phyloP scores from a whole-genome alignment of 495 filamentous ascomycete species.

The Hypoxylon rickii region DNA sequence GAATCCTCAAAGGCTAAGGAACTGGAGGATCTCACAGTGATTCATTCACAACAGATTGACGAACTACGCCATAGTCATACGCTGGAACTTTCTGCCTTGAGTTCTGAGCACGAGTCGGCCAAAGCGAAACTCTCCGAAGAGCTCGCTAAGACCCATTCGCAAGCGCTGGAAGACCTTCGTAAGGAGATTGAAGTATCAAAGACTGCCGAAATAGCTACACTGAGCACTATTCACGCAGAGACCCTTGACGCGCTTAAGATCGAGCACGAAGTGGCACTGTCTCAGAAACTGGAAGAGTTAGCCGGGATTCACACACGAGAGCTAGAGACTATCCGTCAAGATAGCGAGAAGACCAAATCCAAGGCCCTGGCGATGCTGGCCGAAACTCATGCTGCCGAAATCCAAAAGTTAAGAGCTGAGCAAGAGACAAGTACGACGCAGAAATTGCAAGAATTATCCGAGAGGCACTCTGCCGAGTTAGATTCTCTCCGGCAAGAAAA shows the following conservation, averaged over 20 bases:
- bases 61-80: slow-evolving; percentile 19
- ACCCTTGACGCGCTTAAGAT: slow-evolving; percentile 18
- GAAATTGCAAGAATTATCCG: slow-evolving; percentile 18
- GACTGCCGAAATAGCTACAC: slow-evolving; percentile 21
- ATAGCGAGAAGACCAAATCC: slow-evolving; percentile 5
- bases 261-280: slow-evolving; percentile 14
- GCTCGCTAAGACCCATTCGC: slow-evolving; percentile 18
- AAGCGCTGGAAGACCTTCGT: slow-evolving; percentile 20
- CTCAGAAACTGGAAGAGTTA: slow-evolving; percentile 25
- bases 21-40: slow-evolving; percentile 11
- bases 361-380: slow-evolving; percentile 5
- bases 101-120: slow-evolving; percentile 24
- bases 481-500: slow-evolving; percentile 17
- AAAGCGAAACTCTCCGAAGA: slow-evolving; percentile 23
- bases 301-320: slow-evolving; percentile 8
- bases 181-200: slow-evolving; percentile 24
- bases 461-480: slow-evolving; percentile 17
- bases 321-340: slow-evolving; percentile 19
- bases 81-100: slow-evolving; percentile 14
- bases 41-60: slow-evolving; percentile 27
- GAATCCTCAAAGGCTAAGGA: slow-evolving; percentile 19
- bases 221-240: slow-evolving; percentile 17
- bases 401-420: slow-evolving; percentile 20
- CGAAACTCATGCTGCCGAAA: slow-evolving; percentile 1
- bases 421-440: slow-evolving; percentile 23